These are phyloP conservation scores for Phoma herbarum DNA, from an alignment of 2,329 filamentous ascomycete species.

Conservation along the genomic window DNA sequence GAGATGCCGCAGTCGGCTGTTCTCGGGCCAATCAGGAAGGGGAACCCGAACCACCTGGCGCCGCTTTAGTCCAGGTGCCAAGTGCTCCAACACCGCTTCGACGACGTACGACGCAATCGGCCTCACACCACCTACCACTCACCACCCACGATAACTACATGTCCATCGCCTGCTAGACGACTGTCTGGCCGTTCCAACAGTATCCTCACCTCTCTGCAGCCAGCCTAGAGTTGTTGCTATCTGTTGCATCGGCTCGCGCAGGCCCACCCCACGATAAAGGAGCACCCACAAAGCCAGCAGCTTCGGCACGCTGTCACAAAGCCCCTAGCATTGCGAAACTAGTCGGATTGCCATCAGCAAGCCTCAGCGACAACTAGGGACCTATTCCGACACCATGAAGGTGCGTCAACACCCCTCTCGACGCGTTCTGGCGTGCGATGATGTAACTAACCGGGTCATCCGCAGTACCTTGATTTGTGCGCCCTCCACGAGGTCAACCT, in stretches of 20 bases:
- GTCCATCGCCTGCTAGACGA: conserved; percentile 50
- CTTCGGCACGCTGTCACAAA: conserved; percentile 31
- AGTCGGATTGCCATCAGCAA: conserved; percentile 19
- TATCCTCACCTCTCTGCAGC: conserved; percentile 52
- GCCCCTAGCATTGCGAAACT: conserved; percentile 2
- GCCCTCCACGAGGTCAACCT: conserved; percentile 92
- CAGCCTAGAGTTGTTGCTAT: conserved; percentile 53
- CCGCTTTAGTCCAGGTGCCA: conserved; percentile 27
- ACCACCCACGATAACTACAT: conserved; percentile 35
- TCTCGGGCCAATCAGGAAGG: conserved; percentile 39
- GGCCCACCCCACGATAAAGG: conserved; percentile 45
- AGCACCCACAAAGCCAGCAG: conserved; percentile 33
- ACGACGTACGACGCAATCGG: conserved; percentile 28
- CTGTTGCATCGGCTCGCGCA: conserved; percentile 50
- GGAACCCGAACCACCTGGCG: conserved; percentile 27
- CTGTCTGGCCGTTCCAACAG: conserved; percentile 51
- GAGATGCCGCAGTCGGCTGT: conserved; percentile 16
- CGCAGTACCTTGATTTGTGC: conserved; percentile 86
- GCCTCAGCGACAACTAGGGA: conserved; percentile 5
- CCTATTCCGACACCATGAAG: conserved; percentile 47
- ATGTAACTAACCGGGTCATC: conserved; percentile 41
- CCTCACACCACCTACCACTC: conserved; percentile 32
- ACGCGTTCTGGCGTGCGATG: conserved; percentile 23
- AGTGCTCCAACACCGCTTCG: conserved; percentile 36
- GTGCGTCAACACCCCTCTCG: conserved; percentile 37